Base-by-base conservation (phyloP, 2,329 filamentous ascomycete genomes). In the Trichophyton rubrum region DNA sequence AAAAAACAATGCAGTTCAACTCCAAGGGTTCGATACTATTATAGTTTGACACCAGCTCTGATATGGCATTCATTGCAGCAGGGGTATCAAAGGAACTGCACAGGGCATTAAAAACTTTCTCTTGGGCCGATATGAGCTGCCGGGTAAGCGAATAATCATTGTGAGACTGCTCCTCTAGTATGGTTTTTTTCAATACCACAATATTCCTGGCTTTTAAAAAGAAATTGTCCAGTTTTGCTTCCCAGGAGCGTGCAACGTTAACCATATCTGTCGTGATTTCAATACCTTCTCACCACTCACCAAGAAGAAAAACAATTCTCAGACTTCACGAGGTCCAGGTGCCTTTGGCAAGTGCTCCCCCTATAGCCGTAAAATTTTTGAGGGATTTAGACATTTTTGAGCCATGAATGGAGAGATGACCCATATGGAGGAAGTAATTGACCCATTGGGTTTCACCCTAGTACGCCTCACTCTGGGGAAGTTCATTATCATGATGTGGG, bases 381-480 rank as follows among this genome's bases (percentile, higher is more conserved):
- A 97, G 75, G 15, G 85, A 90, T 74, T 96, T 97, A 61, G 87
- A 91, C 92, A 97, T 97, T 73, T 97, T 96, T 22, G 86, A 89
- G 0, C 92, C 91, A 27, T 87, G 84, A 61, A 96, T 96, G 4
- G 85, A 87, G 56, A 96, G 75, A 71, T 97, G 92, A 0, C 92
- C 92, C 87, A 95, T 96, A 70, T 96, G 92, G 15, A 96, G 71
- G 75, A 96, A 97, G 75, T 96, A 95, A 71, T 93, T 95, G 57
- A 96, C 88, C 91, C 91, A 95, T 62, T 89, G 89, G 53, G 75
- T 72, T 9, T 74, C 72, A 59, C 75, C 72, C 81, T 82, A 95
- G 72, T 88, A 92, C 15, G 89, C 90, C 72, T 95, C 90, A 64
- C 86, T 90, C 73, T 95, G 90, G 0, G 90, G 90, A 65, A 95